Conservation (phyloP, 208 protist genomes). For the Crithidia thermophila region DNA sequence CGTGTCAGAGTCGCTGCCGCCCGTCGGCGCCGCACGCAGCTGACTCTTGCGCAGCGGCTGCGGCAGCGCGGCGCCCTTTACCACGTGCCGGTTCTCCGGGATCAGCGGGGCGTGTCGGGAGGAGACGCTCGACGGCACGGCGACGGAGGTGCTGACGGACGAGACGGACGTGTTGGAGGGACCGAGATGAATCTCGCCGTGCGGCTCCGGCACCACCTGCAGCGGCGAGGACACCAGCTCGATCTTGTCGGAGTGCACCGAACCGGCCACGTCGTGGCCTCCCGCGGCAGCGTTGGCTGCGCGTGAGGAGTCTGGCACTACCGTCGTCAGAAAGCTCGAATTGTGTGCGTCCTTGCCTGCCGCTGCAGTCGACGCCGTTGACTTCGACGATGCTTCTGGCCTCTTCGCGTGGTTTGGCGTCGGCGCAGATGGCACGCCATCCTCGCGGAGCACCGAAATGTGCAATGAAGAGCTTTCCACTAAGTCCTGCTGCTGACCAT, state of each 20-base stretch:
- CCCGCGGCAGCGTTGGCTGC: neutral
- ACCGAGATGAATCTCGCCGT: neutral
- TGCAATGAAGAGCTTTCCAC: conserved; percentile 16
- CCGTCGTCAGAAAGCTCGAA: neutral
- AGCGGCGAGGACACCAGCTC: conserved; percentile 16
- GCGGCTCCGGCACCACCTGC: conserved; percentile 1
- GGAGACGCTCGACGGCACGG: neutral
- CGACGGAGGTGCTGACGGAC: neutral
- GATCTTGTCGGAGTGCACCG: neutral
- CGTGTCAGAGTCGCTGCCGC: conserved; percentile 63
- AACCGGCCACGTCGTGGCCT: neutral
- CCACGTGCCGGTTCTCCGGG: conserved; percentile 17
- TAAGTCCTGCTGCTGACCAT: neutral
- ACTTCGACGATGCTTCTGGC: neutral
- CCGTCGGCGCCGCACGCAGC: conserved; percentile 42
- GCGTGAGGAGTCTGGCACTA: neutral
- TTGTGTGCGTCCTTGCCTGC: neutral
- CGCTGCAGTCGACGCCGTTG: neutral
- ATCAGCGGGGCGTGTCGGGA: conserved; percentile 19
- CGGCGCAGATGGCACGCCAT: neutral
- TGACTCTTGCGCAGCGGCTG: conserved; percentile 43
- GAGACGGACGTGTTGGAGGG: neutral
- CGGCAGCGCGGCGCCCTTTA: conserved; percentile 23
- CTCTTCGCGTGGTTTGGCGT: neutral
- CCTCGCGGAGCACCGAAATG: conserved; percentile 6